Base-by-base conservation (phyloP, 805 yeast species). In the Pichia eremophila region DNA sequence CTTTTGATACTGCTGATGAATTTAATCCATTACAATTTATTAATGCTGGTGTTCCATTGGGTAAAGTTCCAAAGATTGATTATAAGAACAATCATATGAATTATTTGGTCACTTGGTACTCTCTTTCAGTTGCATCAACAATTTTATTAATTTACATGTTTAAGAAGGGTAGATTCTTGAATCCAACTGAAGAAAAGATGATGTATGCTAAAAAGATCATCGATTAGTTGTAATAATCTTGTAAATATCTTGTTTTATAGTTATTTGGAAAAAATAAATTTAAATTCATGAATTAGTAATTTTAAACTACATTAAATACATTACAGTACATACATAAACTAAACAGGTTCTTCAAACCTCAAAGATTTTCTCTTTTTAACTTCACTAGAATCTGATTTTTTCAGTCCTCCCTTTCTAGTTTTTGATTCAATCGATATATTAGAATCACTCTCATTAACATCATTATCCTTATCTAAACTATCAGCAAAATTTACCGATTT, bases 21-120 rank as follows among this genome's bases (percentile, higher is more conserved):
- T 76, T 74, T 53, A 68, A 68, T 40, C 75, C 72, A 44, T 70
- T 68, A 48, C 86, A 86, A 63, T 80, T 85, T 58, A 67, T 79
- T 47, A 76, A 73, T 49, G 83, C 86, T 6, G 99, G 99, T 46
- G 91, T 91, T 8, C 99, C 99, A 11, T 63, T 93, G 11, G 99
- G 96, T 1, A 80, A 83, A 46, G 66, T 72, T 9, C 90, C 96
- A n/a, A 79, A 78, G 56, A 78, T 91, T 34, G 90, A 82, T 54
- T 75, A 87, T 60, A 80, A 84, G 51, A 93, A 93, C 63, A 88
- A 89, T 60, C 99, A 93, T 61, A 67, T 90, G 63, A 96, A 91
- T 63, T 93, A 93, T 63, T 68, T 93, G 59, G 79, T 88, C 19
- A 93, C 99, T 0, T 93, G 99, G 99, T 91, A 86, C 63, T 95